Evolutionary conservation across 208 protist genomes (phyloP), one percentile per base, ranked within the genome.

Genomic region (Leishmania tarentolae): DNA sequence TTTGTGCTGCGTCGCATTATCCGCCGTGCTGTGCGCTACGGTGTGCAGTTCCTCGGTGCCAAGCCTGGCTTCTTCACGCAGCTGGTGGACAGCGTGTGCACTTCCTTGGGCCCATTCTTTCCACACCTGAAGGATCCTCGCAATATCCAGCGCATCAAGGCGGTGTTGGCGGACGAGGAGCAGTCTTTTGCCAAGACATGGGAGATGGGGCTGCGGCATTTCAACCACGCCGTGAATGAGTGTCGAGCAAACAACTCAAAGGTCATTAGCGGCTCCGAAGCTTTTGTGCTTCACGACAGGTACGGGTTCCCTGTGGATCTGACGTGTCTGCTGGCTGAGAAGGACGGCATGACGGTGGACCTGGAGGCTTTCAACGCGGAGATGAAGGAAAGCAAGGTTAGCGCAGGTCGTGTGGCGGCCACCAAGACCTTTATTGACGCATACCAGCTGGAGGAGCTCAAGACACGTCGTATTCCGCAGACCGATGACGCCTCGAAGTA

Each of bases 261-360:
- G 24, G 86, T 91, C 17, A 96, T 99, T 86, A 89, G 89, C 78
- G 98, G 94, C 71, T 75, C 86, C 13, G 89, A 98, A 70, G 97
- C 98, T 13, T 99, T 99, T 82, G 90, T 95, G 44, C 92, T 99
- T 28, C 98, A 98, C 82, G 98, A 99, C 85, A 96, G 98, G 79
- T 99, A 99, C 90, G 99, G 99, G 81, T 99, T 99, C 89, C 99
- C 99, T 15, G 88, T 99, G 44, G 99, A 99, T 85, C 94, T 99
- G 28, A 99, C 99, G 28, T 91, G 92, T 42, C 86, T 99, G 59
- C 99, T 99, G 87, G 99, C 99, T 6, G 94, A 99, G 78, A 99
- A 99, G 93, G 90, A 83, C 31, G 87, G 86, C 70, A 93, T 98
- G 88, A 86, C 69, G 57, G 97, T 98, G 21, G 95, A 98, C 74